Conservation (phyloP, 257 asterid genomes). For the Rauvolfia tetraphylla region DNA sequence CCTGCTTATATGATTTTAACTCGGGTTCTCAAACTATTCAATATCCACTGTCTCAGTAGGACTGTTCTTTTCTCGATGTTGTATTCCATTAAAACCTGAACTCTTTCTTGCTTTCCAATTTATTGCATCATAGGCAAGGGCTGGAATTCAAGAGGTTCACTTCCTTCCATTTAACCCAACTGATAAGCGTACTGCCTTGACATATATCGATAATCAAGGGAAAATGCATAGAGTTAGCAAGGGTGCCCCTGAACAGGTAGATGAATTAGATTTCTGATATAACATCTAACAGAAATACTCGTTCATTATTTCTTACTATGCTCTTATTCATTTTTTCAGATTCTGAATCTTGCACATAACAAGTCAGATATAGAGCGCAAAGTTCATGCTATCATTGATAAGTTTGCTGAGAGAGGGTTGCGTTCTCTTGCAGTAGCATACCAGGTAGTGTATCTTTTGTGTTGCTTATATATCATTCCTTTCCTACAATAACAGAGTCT, state of each 20-base stretch:
- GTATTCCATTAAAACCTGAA: neutral
- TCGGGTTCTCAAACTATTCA: neutral
- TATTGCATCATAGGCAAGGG: constrained; percentile 34
- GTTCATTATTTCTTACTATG: neutral
- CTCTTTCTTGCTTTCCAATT: neutral
- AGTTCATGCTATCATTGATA: constrained; percentile 78
- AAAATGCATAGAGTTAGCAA: constrained; percentile 58
- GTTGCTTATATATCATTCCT: neutral
- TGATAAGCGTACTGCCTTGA: constrained; percentile 60
- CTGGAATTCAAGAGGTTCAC: constrained; percentile 46
- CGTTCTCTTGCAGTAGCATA: constrained; percentile 91
- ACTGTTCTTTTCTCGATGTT: neutral
- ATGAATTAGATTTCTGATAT: constrained; percentile 4
- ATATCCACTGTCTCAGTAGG: neutral
- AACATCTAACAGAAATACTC: neutral
- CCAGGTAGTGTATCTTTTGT: constrained; percentile 44
- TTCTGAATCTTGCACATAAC: constrained; percentile 76
- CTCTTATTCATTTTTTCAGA: constrained; percentile 37
- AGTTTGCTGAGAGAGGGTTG: constrained; percentile 88
- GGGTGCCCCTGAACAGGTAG: constrained; percentile 67
- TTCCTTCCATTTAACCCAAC: constrained; percentile 55
- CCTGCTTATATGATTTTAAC: neutral
- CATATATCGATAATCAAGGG: constrained; percentile 45
- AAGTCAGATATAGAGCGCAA: constrained; percentile 72
- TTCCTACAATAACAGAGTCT: neutral